Percentiles rank a stretch among this genome's conserved stretches.
These are phyloP conservation scores for Poronia punctata DNA, from an alignment of 495 filamentous ascomycete genomes.

Conservation along the genomic window DNA sequence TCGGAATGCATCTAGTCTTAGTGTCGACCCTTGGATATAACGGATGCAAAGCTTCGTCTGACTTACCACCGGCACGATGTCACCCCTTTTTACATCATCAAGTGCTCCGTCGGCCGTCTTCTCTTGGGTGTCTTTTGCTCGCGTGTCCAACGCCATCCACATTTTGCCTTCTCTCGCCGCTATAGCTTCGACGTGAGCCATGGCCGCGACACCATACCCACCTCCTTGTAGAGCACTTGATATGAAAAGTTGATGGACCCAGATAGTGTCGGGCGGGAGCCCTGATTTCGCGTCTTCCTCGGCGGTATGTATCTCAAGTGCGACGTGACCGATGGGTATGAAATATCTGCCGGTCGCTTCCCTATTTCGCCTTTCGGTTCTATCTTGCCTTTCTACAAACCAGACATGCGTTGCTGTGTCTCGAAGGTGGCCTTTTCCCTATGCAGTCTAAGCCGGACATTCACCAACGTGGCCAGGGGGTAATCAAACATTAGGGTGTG, in stretches of 20 bases:
- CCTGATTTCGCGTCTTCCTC: constrained; percentile 20
- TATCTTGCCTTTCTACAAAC: constrained; percentile 20
- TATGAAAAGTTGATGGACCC: constrained; percentile 33
- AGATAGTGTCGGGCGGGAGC: constrained; percentile 23
- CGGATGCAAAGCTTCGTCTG: background rate
- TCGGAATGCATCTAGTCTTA: constrained; percentile 4
- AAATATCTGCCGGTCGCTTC: constrained; percentile 22
- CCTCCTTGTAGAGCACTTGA: constrained; percentile 26
- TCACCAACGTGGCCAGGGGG: background rate
- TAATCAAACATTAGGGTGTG: constrained; percentile 19
- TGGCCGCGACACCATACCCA: constrained; percentile 33
- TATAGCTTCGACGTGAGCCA: constrained; percentile 28
- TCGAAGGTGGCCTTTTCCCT: constrained; percentile 22
- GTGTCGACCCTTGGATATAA: background rate
- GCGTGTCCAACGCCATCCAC: constrained; percentile 27
- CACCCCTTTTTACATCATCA: constrained; percentile 12
- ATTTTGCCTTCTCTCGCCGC: constrained; percentile 23
- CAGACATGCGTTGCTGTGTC: constrained; percentile 26
- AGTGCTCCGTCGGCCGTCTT: constrained; percentile 12
- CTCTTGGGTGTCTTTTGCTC: constrained; percentile 20
- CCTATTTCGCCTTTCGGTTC: no score
- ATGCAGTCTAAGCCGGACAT: constrained; percentile 6
- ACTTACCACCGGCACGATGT: constrained; percentile 20
- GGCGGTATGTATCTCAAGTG: constrained; percentile 24
- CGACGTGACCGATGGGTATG: constrained; percentile 37